phyloP scores from a whole-genome alignment of 495 filamentous ascomycete genomes.

The Penicillium argentinense region DNA sequence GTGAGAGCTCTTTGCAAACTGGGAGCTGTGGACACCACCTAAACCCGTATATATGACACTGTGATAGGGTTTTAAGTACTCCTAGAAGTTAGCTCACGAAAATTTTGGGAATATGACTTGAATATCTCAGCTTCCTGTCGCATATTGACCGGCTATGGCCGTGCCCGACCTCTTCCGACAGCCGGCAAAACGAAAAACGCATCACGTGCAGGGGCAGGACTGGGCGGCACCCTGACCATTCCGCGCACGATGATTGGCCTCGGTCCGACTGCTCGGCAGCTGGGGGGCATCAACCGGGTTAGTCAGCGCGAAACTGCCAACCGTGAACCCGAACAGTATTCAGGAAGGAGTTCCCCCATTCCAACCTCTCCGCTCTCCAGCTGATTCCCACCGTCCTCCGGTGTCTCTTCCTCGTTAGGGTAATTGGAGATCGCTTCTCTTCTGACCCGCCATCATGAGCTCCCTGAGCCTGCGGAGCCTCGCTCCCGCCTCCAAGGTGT shows the following conservation, averaged over 20 bases:
- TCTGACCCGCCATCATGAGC: conserved; percentile 53
- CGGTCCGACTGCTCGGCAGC: conserved; percentile 31
- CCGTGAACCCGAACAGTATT: conserved; percentile 24
- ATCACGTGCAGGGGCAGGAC: conserved; percentile 31
- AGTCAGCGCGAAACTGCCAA: conserved; percentile 44
- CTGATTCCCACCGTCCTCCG: conserved; percentile 21
- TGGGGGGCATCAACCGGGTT: conserved; percentile 29
- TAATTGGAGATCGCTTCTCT: conserved; percentile 30
- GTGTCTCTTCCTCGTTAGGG: conserved; percentile 24
- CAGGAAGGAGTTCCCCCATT: conserved; percentile 21
- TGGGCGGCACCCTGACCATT: conserved; percentile 2
- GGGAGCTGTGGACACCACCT: too few species aligned
- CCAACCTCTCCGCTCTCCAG: conserved; percentile 26
- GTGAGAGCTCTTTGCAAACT: too few species aligned
- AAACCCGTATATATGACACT: too few species aligned
- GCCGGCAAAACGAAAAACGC: conserved; percentile 30
- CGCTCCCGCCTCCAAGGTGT: conserved; percentile 56
- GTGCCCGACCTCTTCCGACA: conserved; percentile 11
- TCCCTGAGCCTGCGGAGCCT: conserved; percentile 60
- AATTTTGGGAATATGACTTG: too few species aligned
- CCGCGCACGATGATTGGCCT: conserved; percentile 8
- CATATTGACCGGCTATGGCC: not conserved
- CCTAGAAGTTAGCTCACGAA: too few species aligned
- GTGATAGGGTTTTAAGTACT: too few species aligned
- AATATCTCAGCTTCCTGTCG: too few species aligned